Evolutionary conservation across 1,284 basidiomycete species (phyloP).

Genomic region (Pholiota adiposa): DNA sequence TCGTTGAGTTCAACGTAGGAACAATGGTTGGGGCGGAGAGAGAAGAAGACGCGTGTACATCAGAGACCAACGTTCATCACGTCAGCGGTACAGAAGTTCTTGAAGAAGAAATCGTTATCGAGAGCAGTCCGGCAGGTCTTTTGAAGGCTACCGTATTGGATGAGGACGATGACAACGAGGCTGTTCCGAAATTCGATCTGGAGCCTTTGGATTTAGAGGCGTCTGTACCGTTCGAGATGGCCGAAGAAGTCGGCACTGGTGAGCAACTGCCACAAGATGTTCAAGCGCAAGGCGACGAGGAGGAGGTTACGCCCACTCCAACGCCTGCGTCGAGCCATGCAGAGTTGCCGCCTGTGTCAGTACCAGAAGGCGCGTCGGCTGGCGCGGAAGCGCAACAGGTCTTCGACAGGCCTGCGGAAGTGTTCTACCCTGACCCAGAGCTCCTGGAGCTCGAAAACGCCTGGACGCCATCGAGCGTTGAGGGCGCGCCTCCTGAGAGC

Average conservation of each 20-base stretch:
- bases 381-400: slow-evolving; percentile 4
- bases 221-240: background rate
- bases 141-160: slow-evolving; percentile 18
- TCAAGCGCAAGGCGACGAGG: background rate
- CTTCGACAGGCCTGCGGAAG: background rate
- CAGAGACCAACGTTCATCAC: background rate
- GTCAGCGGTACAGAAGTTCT: background rate
- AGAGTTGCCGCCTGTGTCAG: slow-evolving; percentile 13
- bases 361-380: background rate
- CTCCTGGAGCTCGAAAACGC: slow-evolving; percentile 30
- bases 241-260: background rate
- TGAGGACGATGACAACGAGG: slow-evolving; percentile 14
- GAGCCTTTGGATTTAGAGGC: background rate
- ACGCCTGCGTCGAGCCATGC: slow-evolving; percentile 21
- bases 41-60: background rate
- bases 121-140: slow-evolving; percentile 18
- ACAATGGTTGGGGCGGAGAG: background rate
- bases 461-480: background rate
- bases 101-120: slow-evolving; percentile 6
- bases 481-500: background rate
- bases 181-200: slow-evolving; percentile 18
- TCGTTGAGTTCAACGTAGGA: too few relatives aligned
- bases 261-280: background rate
- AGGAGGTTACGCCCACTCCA: slow-evolving; percentile 21
- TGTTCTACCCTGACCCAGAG: slow-evolving; percentile 32